Percentiles rank a stretch among this genome's conserved stretches.
Evolutionary conservation across 1,284 basidiomycete species (phyloP).

Genomic region (Irpex sp.): DNA sequence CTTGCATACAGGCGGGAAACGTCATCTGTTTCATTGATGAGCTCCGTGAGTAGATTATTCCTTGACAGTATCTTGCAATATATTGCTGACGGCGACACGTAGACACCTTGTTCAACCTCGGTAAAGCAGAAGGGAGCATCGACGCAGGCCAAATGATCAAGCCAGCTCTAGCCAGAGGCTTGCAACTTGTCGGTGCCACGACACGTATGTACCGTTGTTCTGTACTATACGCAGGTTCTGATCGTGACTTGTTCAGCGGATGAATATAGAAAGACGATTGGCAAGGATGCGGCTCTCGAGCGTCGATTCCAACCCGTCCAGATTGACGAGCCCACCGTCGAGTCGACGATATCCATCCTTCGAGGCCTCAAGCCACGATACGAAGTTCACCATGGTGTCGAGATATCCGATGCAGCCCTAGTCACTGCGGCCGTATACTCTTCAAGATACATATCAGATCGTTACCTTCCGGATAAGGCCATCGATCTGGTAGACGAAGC

Average conservation of each 20-base stretch:
- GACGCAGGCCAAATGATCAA: constrained; percentile 93
- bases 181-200: constrained; percentile 86
- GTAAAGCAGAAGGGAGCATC: constrained; percentile 89
- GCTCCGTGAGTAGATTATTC: constrained; percentile 57
- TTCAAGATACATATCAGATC: constrained; percentile 82
- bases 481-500: constrained; percentile 92
- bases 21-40: constrained; percentile 92
- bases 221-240: not conserved
- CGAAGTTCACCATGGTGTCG: constrained; percentile 90
- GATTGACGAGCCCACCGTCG: constrained; percentile 86
- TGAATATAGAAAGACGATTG: constrained; percentile 90
- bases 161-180: constrained; percentile 80
- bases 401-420: constrained; percentile 83
- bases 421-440: constrained; percentile 87
- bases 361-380: constrained; percentile 84
- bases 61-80: not conserved
- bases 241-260: constrained; percentile 46
- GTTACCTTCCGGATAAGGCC: constrained; percentile 87
- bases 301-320: constrained; percentile 86
- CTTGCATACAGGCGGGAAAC: constrained; percentile 46
- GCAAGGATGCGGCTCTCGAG: constrained; percentile 89
- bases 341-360: constrained; percentile 85
- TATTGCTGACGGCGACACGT: not conserved
- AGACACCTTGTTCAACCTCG: constrained; percentile 83
- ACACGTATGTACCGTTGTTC: constrained; percentile 53